Evolutionary conservation across 2,329 filamentous ascomycete genomes (phyloP).

Genomic region (Davidsoniella australis): DNA sequence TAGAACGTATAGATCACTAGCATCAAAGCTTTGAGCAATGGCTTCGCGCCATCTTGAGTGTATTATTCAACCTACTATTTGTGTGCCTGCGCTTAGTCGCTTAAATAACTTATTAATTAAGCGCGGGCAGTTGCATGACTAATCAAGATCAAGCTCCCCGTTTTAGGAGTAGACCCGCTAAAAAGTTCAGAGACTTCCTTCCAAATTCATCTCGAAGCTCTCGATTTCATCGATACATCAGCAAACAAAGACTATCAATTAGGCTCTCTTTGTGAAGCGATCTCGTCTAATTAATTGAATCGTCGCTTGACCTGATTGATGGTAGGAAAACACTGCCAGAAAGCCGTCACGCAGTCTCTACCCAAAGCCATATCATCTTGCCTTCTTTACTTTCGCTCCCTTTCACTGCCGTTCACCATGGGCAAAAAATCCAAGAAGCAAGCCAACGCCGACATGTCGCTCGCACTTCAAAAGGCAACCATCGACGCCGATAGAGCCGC

Average conservation of each 20-base stretch:
- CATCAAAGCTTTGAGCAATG: background rate
- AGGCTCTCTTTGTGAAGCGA: background rate
- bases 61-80: background rate
- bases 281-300: no score
- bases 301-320: no score
- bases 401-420: slow-evolving; percentile 3
- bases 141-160: no score
- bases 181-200: no score
- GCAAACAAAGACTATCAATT: no score
- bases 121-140: no score
- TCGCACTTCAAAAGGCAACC: slow-evolving; percentile 11
- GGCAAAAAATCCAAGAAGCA: slow-evolving; percentile 16
- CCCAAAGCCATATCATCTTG: background rate
- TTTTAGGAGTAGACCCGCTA: no score
- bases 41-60: background rate
- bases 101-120: background rate
- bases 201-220: no score
- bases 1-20: background rate
- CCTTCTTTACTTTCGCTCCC: background rate
- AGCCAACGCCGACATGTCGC: slow-evolving; percentile 12
- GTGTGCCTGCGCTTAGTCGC: background rate
- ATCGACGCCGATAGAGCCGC: background rate
- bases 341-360: no score
- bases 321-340: no score
- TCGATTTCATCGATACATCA: no score